These are phyloP conservation scores for Penicillium corylophilum DNA, from an alignment of 2,329 filamentous ascomycete genomes.

Conservation along the genomic window DNA sequence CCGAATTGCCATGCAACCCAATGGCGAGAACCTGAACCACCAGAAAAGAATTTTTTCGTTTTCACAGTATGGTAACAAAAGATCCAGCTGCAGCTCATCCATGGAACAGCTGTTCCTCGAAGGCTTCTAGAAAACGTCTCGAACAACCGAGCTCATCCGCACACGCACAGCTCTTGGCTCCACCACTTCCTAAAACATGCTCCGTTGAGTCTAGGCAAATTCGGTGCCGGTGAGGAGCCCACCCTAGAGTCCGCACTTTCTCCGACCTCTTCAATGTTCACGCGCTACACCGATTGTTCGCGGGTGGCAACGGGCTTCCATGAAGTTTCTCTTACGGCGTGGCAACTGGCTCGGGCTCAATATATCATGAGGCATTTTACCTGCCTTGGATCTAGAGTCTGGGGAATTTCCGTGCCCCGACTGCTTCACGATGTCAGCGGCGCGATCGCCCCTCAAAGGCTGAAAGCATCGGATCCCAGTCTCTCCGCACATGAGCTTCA, in stretches of 20 bases:
- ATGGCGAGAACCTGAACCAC: neutral
- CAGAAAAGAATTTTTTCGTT: neutral
- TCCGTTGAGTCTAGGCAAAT: neutral
- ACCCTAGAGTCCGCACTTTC: neutral
- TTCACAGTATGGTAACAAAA: neutral
- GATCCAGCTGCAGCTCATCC: constrained; percentile 17
- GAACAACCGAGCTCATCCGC: constrained; percentile 25
- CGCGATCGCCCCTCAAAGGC: constrained; percentile 16
- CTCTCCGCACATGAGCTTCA: neutral
- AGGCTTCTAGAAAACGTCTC: constrained; percentile 38
- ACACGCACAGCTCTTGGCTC: constrained; percentile 16
- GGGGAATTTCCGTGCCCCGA: constrained; percentile 2
- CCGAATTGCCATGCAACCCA: neutral
- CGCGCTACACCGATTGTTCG: neutral
- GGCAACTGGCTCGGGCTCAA: neutral
- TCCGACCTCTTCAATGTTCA: neutral
- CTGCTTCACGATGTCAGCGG: constrained; percentile 22
- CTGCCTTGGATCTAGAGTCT: neutral
- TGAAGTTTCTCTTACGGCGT: neutral
- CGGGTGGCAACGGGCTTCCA: constrained; percentile 3
- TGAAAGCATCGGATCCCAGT: constrained; percentile 5
- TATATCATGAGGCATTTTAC: constrained; percentile 6
- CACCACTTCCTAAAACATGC: constrained; percentile 7
- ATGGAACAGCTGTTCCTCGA: constrained; percentile 15
- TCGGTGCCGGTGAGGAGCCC: neutral